Percentiles rank a stretch among this genome's conserved stretches.
Evolutionary conservation across 106 monocot species (phyloP).

Genomic region (Allium sativum): DNA sequence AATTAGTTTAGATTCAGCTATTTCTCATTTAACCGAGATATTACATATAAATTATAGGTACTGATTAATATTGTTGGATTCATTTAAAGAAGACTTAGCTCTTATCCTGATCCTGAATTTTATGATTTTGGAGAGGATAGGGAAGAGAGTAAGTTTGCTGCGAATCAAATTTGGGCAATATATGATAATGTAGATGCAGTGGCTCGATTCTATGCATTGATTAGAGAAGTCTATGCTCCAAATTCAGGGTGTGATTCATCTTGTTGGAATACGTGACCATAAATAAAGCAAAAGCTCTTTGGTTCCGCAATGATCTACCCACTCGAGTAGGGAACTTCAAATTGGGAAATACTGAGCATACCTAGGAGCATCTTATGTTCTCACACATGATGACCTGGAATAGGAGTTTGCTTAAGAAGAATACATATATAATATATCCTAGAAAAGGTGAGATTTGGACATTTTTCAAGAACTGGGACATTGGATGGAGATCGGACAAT

Average conservation of each 20-base stretch:
- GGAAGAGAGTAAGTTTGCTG: slow-evolving; percentile 21
- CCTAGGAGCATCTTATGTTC: slow-evolving; percentile 29
- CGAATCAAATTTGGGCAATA: slow-evolving; percentile 53
- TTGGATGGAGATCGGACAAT: slow-evolving; percentile 18
- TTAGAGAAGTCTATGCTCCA: slow-evolving; percentile 21
- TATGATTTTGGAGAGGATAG: slow-evolving; percentile 32
- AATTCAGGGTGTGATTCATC: slow-evolving; percentile 37
- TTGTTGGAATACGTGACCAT: slow-evolving; percentile 46
- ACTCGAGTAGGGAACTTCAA: slow-evolving; percentile 41
- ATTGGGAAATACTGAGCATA: slow-evolving; percentile 23
- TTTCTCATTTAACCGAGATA: too few relatives aligned
- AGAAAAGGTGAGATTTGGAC: slow-evolving; percentile 56
- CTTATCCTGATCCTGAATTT: slow-evolving; percentile 46
- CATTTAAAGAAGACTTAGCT: too few relatives aligned
- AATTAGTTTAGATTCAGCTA: too few relatives aligned
- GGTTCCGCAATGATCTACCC: slow-evolving; percentile 30
- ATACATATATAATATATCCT: slow-evolving; percentile 35
- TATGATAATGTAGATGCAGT: slow-evolving; percentile 63
- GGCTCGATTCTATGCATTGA: slow-evolving; percentile 61
- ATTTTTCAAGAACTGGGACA: slow-evolving; percentile 43
- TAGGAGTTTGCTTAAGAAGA: slow-evolving; percentile 25
- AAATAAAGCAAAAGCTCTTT: slow-evolving; percentile 15
- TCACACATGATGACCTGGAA: slow-evolving; percentile 45
- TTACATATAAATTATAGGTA: too few relatives aligned
- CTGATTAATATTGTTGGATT: too few relatives aligned